Conservation (phyloP, 129 eudicot genomes). For the Lonicera japonica region DNA sequence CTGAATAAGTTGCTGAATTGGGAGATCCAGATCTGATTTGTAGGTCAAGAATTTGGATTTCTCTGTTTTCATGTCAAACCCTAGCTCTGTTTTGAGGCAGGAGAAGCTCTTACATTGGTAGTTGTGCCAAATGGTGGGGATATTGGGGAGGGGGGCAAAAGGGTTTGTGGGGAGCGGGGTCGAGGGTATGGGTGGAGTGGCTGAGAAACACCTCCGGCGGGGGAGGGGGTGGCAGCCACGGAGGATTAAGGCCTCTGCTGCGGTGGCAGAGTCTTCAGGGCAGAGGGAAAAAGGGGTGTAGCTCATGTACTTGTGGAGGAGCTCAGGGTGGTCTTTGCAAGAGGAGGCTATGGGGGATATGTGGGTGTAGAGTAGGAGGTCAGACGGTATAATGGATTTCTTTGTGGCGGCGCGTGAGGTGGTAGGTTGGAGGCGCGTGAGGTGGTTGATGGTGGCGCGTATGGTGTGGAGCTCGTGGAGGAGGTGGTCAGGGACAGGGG, state of each 20-base stretch:
- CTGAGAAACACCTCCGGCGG: conserved; percentile 77
- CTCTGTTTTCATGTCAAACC: conserved; percentile 57
- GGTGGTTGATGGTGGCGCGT: conserved; percentile 99
- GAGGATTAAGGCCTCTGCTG: conserved; percentile 68
- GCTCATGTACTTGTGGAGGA: conserved; percentile 83
- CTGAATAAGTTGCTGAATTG: conserved; percentile 53
- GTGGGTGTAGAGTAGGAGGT: conserved; percentile 74
- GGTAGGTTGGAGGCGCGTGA: conserved; percentile 81
- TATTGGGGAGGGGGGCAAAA: conserved; percentile 50
- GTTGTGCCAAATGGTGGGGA: conserved; percentile 31
- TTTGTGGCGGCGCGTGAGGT: conserved; percentile 20
- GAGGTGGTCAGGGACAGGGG: conserved; percentile 62
- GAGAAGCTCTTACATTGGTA: conserved; percentile 47
- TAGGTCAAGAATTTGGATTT: conserved; percentile 35
- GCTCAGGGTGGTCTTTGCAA: conserved; percentile 73
- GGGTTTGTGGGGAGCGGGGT: conserved; percentile 43
- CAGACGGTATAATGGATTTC: conserved; percentile 47
- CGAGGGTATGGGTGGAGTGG: conserved; percentile 34
- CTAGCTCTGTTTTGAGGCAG: conserved; percentile 65
- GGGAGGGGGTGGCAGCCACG: conserved; percentile 95
- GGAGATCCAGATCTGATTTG: conserved; percentile 82
- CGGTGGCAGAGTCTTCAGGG: conserved; percentile 35
- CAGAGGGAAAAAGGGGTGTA: conserved; percentile 69
- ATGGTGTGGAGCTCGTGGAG: conserved; percentile 82
- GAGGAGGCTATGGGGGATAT: conserved; percentile 79